Evolutionary conservation across 305 asterid species (phyloP), one percentile per base, ranked within the genome.

Genomic region (Rubia occidens): DNA sequence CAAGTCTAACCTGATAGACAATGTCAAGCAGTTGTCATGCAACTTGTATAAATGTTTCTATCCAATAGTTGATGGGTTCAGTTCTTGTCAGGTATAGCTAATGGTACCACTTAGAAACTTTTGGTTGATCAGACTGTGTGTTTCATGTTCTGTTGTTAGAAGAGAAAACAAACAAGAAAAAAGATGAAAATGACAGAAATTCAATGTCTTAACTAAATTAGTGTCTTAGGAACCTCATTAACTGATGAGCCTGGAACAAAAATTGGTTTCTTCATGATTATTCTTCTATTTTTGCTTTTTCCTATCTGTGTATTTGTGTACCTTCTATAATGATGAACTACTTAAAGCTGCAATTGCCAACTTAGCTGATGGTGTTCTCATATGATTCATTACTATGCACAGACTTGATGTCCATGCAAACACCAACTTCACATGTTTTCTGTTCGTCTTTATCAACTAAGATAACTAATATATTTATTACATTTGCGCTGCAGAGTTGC

Each of bases 1-100:
- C 82, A 87, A 85, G 80, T 78, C 62, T 75, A 84, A 81, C 79
- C 81, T 88, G 72, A 64, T 81, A 43, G 71, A 82, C 79, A 69
- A 81, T 62, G 72, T 77, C 66, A 83, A 85, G 83, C 83, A 83
- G 84, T 85, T 93, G 76, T 84, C 82, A 77, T 90, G 98, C 87
- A 82, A 85, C 87, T 75, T 93, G 79, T 70, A 44, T 74, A 71
- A 81, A 58, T 82, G 90, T 80, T 75, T 74, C 77, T 77, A 80
- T 78, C 84, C 89, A 69, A 72, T 87, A 56, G 78, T 73, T 45
- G 95, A 93, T 68, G 90, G 78, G 63, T 86, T 93, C 80, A 43
- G 29, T 74, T 78, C 78, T 69, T 93, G 91, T 72, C 86, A 87
- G 98, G 98, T 93, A 83, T 61, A 6, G 64, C n/a, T 14, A 39